Percentiles rank a stretch among this genome's conserved stretches.
Conservation (phyloP, 1,284 basidiomycete species). For the Inonotus obliquus region DNA sequence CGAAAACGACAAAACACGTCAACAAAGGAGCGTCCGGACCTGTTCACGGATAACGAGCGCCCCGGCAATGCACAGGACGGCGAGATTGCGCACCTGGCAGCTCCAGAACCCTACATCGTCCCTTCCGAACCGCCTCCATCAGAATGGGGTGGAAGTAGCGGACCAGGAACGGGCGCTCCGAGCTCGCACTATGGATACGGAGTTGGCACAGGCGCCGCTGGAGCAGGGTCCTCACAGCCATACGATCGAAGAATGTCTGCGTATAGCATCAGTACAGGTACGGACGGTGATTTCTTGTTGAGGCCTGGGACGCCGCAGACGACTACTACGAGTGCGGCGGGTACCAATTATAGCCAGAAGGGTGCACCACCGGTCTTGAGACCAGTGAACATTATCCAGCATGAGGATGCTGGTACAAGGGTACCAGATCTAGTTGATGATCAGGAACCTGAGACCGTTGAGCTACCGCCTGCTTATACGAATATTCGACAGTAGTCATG, state of each 20-base stretch:
- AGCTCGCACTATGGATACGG: slow-evolving; percentile 13
- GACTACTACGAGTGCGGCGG: slow-evolving; percentile 23
- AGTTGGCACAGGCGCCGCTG: slow-evolving; percentile 4
- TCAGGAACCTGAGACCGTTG: slow-evolving; percentile 59
- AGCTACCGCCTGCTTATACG: slow-evolving; percentile 79
- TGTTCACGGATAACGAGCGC: slow-evolving; percentile 57
- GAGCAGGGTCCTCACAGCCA: not conserved
- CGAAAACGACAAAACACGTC: slow-evolving; percentile 37
- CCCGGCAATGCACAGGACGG: slow-evolving; percentile 35
- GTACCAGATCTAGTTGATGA: slow-evolving; percentile 27
- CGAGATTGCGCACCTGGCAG: slow-evolving; percentile 42
- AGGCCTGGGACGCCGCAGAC: slow-evolving; percentile 35
- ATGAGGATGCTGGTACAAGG: slow-evolving; percentile 70
- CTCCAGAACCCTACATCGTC: slow-evolving; percentile 28
- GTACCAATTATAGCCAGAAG: slow-evolving; percentile 34
- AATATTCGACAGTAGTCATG: slow-evolving; percentile 31
- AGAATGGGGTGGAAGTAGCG: slow-evolving; percentile 7
- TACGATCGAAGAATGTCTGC: not conserved
- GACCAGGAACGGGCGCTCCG: not conserved
- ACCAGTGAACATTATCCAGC: slow-evolving; percentile 74
- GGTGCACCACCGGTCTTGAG: slow-evolving; percentile 45
- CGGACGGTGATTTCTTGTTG: slow-evolving; percentile 31
- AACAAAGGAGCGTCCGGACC: slow-evolving; percentile 51
- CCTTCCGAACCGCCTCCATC: slow-evolving; percentile 8
- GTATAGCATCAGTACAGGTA: slow-evolving; percentile 11